Conservation (phyloP, 495 filamentous ascomycete species). For the Penicillium arizonense region DNA sequence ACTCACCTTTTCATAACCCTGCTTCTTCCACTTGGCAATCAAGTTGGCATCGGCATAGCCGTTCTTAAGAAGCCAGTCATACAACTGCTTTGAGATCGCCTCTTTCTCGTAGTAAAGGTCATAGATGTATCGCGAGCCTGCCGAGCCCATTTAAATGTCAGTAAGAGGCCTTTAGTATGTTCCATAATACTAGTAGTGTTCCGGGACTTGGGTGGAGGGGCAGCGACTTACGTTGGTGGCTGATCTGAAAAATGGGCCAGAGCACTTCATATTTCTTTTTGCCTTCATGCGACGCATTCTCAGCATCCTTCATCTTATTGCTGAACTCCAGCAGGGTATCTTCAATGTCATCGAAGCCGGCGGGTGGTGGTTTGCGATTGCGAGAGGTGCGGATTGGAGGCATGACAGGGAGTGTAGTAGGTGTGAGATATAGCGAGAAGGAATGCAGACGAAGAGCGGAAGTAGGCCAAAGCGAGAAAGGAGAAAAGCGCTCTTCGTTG, state of each 20-base stretch:
- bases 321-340: conserved; percentile 92
- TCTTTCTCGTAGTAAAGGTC: conserved; percentile 98
- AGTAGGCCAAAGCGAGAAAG: neutral
- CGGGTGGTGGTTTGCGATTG: conserved; percentile 87
- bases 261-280: conserved; percentile 84
- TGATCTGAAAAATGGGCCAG: conserved; percentile 98
- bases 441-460: neutral
- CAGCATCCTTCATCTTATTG: conserved; percentile 99
- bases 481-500: conserved; percentile 3
- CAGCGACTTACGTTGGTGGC: conserved; percentile 75
- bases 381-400: conserved; percentile 76
- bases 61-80: conserved; percentile 97
- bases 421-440: neutral
- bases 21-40: conserved; percentile 99
- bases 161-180: neutral
- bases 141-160: neutral
- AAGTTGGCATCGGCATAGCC: conserved; percentile 90
- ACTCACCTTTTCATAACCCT: conserved; percentile 92
- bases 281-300: conserved; percentile 73
- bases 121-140: conserved; percentile 86
- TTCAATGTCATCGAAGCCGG: conserved; percentile 94
- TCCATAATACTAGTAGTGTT: no score
- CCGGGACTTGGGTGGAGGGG: neutral
- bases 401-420: conserved; percentile 52
- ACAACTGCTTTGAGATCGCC: conserved; percentile 84